Base-by-base conservation (phyloP, 192 early-diverging fungal genomes). In the Physocladia obscura region DNA sequence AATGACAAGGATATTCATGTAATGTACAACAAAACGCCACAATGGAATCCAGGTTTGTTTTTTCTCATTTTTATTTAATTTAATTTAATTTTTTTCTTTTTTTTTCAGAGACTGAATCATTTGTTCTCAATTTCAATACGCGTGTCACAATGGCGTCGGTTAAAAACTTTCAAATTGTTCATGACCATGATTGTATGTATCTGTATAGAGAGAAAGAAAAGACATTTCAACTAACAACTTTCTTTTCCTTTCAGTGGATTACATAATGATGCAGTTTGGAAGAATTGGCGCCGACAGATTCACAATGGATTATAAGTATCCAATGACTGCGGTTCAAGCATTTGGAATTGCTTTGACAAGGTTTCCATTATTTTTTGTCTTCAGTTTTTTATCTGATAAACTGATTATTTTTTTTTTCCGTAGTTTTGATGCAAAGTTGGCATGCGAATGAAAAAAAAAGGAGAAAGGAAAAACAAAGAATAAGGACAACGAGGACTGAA, bases 121-220 rank as follows among this genome's bases (percentile, higher is more conserved):
- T 90, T 82, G 91, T 94, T 1, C 73, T 98, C n/a, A 96, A 97
- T 73, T 98, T 98, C 73, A 91, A 86, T 48, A 93, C 92, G 0
- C 79, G 97, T 11, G 93, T 98, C 1, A 88, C 88, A 8, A 65
- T 90, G 63, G 88, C 95, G 0, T 95, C 93, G 0, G 95, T 97
- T 11, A 98, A 98, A 71, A 98, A 97, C 74, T 96, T 98, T 72
- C 95, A 97, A 78, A 91, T 98, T 34, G 90, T 98, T 17, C 91
- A 93, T 69, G 90, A 93, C 34, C 84, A 95, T 40, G 93, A 96
- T 73, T 77, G 91, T 90, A 83, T 79, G 85, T 76, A 27, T 31
- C 34, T n/a, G 8, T 55, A n/a, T n/a, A n/a, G n/a, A n/a, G n/a
- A n/a, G n/a, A n/a, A n/a, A n/a, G n/a, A n/a, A n/a, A n/a, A n/a